Conservation (phyloP, 108 stramenopile genomes). For the Discostella pseudostelligera region DNA sequence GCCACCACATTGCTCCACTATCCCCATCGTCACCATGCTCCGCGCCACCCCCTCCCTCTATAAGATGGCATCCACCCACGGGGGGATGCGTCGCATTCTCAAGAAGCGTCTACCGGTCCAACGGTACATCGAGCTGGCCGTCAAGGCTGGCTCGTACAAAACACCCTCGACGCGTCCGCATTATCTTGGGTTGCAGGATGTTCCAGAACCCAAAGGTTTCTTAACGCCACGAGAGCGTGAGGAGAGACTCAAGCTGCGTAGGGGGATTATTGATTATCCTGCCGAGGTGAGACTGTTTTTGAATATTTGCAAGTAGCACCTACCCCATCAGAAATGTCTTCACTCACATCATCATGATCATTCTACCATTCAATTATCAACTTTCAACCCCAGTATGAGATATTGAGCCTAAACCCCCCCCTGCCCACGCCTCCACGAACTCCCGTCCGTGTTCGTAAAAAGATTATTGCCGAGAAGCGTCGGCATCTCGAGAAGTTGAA, state of each 20-base stretch:
- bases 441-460: slow-evolving; percentile 42
- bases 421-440: slow-evolving; percentile 58
- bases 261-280: slow-evolving; percentile 70
- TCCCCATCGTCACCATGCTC: too few relatives aligned
- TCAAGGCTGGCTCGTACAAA: slow-evolving; percentile 53
- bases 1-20: too few relatives aligned
- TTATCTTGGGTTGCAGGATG: slow-evolving; percentile 44
- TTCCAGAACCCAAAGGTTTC: slow-evolving; percentile 7
- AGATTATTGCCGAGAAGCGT: slow-evolving; percentile 29
- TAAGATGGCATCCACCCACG: slow-evolving; percentile 48
- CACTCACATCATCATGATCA: too few relatives aligned
- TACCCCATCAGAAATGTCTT: background rate
- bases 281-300: slow-evolving; percentile 39
- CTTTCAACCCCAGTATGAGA: slow-evolving; percentile 47
- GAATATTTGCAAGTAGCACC: background rate
- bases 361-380: background rate
- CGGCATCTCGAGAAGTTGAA: slow-evolving; percentile 13
- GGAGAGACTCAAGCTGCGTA: slow-evolving; percentile 30
- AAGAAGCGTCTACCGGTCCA: slow-evolving; percentile 44
- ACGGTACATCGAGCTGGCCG: slow-evolving; percentile 49
- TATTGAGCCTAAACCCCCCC: slow-evolving; percentile 74
- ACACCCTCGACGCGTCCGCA: slow-evolving; percentile 43
- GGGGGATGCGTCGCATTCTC: slow-evolving; percentile 51
- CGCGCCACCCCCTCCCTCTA: slow-evolving; percentile 27
- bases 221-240: slow-evolving; percentile 26